Evolutionary conservation across 768 basidiomycete species (phyloP), one percentile per base, ranked within the genome.

Genomic region (Megacollybia marginata): DNA sequence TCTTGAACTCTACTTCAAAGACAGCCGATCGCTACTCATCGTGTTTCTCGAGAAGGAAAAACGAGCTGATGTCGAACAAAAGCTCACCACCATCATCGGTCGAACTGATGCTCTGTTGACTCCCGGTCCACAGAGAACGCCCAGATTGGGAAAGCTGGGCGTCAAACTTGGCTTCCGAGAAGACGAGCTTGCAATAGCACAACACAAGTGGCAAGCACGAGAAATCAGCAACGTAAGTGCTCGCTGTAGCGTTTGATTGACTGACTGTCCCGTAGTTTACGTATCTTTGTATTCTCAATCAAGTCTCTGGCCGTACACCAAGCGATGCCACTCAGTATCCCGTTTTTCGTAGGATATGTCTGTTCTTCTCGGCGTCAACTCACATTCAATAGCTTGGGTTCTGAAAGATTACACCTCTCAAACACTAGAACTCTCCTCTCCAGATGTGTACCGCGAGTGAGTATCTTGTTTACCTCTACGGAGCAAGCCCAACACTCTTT

Each of bases 241-340:
- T 4, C 16, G 18, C 47, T 46, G 15, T 23, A 38, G 13, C 20
- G 9, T 4, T 49, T 45, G 47, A 11, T 42, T 47, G 20, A 28
- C 38, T 33, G 5, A 48, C 44, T 48, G 5, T 45, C 43, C 20
- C 50, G 31, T 49, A 94, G 92, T 95, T 91, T 62, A 85, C 88
- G 1, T 95, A 94, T 64, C 66, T 95, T 46, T 85, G 88, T 53
- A 80, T 96, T 49, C 68, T 96, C 48, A 96, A 96, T 57, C 92
- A 95, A 62, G 78, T 90, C 18, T 94, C 93, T 3, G 92, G 93
- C 40, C 78, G 93, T 18, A 96, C 93, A 3, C 92, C 92, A 1
- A 92, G 86, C 59, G 93, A 96, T 69, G 91, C 93, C 9, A 95
- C 94, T 0, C 92, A 94, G 57, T 96, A 93, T 65, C 93, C 92